phyloP scores from a whole-genome alignment of 129 eudicot species.

The Lonicera japonica region DNA sequence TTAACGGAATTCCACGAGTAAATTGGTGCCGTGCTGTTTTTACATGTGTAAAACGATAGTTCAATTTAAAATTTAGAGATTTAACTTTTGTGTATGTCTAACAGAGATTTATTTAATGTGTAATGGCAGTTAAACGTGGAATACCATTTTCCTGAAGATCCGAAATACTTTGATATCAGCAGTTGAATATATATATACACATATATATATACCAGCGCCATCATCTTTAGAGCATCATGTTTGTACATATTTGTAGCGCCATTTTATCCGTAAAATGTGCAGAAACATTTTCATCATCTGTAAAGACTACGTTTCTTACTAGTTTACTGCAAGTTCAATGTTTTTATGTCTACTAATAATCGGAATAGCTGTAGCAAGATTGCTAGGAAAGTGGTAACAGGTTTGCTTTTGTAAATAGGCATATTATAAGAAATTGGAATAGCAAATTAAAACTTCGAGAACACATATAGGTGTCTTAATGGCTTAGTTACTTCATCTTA shows the following conservation, averaged over 20 bases:
- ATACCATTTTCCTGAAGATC: conserved; percentile 75
- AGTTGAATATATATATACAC: conserved; percentile 23
- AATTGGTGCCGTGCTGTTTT: too few relatives aligned
- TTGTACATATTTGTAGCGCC: conserved; percentile 5
- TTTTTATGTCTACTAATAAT: background rate
- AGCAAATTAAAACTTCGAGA: too few relatives aligned
- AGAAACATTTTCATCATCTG: background rate
- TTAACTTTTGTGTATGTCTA: background rate
- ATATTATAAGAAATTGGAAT: too few relatives aligned
- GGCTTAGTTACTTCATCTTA: too few relatives aligned
- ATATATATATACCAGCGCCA: background rate
- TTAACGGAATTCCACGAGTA: too few relatives aligned
- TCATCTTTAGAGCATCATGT: conserved; percentile 18
- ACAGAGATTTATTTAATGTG: conserved; percentile 17
- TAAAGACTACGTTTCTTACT: background rate
- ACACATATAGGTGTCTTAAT: too few relatives aligned
- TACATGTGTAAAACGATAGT: too few relatives aligned
- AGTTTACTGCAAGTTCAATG: background rate
- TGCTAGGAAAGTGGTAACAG: too few relatives aligned
- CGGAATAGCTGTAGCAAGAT: background rate
- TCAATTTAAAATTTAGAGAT: too few relatives aligned
- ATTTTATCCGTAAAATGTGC: background rate
- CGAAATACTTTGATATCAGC: conserved; percentile 73
- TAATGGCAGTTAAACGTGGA: conserved; percentile 68
- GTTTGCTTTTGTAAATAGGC: too few relatives aligned